Base-by-base conservation (phyloP, 331 rosid species). In the Quercus lobata region DNA sequence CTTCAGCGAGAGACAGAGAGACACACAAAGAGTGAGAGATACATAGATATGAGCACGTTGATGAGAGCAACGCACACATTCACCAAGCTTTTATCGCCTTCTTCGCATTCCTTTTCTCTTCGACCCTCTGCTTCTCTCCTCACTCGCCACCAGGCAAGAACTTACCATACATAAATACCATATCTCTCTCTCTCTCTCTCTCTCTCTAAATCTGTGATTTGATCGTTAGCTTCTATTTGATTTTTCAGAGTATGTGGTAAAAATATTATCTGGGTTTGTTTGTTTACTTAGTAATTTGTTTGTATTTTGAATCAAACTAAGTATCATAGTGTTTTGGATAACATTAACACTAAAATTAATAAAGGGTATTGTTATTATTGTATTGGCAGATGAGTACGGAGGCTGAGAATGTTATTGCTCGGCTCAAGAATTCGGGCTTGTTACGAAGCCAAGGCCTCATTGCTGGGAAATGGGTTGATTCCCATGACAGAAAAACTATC, bases 401-500 rank as follows among this genome's bases (percentile, higher is more conserved):
- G 41, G 87, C 92, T 11, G 75, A 76, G 57, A 86, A 82, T 71
- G 71, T 88, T 74, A 84, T 90, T 58, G 76, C 93, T 76, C 91
- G 82, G 87, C 98, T 95, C 44, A 83, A 15, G 55, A 87, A 78
- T 80, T 83, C 94, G 57, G 98, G 96, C 37, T 81, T 95, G 52
- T 78, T 91, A 83, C 89, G 94, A 76, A 93, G 89, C 55, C 94
- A 93, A 82, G 98, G 97, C 74, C 98, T 95, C 72, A 90, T 95
- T 74, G 98, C 96, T 63, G 99, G 94, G 72, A 89, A 89, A 85
- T 95, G 99, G 99, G 75, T 69, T 15, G 96, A 95, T 83, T 93
- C 99, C 66, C 91, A 93, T 81, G 97, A 93, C 79, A 96, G 93
- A 24, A 87, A 87, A 77, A 95, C 96, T 80, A 78, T 91, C 58